These are phyloP conservation scores for Tetracladium marchalianum DNA, from an alignment of 495 filamentous ascomycete species.

Conservation along the genomic window DNA sequence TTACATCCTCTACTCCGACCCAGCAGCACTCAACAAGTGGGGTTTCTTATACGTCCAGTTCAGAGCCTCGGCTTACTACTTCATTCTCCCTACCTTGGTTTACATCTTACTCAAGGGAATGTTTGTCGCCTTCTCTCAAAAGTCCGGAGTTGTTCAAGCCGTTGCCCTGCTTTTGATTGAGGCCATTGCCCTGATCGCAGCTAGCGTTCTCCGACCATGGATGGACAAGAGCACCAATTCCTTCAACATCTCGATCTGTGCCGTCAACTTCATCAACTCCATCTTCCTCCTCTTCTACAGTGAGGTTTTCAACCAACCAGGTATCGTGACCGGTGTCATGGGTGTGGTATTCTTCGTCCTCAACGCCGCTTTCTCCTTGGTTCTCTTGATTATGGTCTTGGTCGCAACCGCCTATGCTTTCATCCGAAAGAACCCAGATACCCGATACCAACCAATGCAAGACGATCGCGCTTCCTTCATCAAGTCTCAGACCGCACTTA, in stretches of 20 bases:
- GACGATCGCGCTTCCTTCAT: conserved; percentile 97
- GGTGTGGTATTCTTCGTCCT: conserved; percentile 89
- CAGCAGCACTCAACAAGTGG: conserved; percentile 90
- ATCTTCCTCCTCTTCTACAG: conserved; percentile 80
- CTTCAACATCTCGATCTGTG: conserved; percentile 90
- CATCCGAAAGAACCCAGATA: conserved; percentile 90
- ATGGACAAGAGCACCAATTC: conserved; percentile 99
- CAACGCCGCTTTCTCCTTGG: conserved; percentile 79
- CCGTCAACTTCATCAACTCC: conserved; percentile 82
- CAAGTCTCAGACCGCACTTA: conserved; percentile 90
- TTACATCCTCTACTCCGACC: conserved; percentile 95
- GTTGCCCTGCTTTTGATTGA: conserved; percentile 82
- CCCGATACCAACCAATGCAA: conserved; percentile 91
- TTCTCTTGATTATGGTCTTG: conserved; percentile 81
- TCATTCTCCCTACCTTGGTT: conserved; percentile 70
- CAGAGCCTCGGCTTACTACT: conserved; percentile 94
- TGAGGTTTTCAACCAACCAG: conserved; percentile 75
- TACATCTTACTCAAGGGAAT: conserved; percentile 82
- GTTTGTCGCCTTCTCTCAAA: conserved; percentile 82
- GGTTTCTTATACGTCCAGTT: conserved; percentile 98
- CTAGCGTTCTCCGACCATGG: conserved; percentile 79
- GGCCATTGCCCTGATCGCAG: conserved; percentile 64
- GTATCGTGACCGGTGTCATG: conserved; percentile 83
- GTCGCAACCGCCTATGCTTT: conserved; percentile 75
- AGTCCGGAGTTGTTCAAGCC: conserved; percentile 65